Conservation (phyloP, 345 rosid genomes). For the Citrus australasica region DNA sequence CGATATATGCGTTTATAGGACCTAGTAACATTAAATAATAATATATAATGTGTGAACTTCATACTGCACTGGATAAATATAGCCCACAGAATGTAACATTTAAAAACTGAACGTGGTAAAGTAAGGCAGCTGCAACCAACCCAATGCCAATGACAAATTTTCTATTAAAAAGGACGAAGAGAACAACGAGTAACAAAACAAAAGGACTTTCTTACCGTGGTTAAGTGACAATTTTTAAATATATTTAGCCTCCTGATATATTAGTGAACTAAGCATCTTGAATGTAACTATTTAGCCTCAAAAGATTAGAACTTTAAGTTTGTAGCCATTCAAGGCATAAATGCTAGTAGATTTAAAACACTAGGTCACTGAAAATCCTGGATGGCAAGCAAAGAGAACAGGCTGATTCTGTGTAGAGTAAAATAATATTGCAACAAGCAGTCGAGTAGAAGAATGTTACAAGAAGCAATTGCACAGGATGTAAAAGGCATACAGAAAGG, state of each 20-base stretch:
- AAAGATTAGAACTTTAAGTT: no score
- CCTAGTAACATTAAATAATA: slow-evolving; percentile 38
- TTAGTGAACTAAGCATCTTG: neutral
- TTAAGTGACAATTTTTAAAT: neutral
- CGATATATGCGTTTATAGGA: slow-evolving; percentile 70
- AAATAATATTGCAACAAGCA: no score
- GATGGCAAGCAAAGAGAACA: no score
- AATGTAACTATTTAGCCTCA: neutral
- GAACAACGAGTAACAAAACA: neutral
- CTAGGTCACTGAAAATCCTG: no score
- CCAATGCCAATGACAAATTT: neutral
- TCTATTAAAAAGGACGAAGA: neutral
- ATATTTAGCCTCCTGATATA: neutral
- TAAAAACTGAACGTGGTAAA: neutral
- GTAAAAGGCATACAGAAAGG: no score
- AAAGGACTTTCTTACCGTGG: neutral
- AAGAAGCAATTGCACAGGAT: no score
- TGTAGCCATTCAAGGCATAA: no score
- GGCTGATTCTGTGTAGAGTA: no score
- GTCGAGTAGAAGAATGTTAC: no score
- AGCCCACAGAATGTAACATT: neutral
- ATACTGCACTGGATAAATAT: neutral
- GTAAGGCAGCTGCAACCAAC: neutral
- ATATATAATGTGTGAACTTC: slow-evolving; percentile 4
- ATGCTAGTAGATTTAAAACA: no score